phyloP scores from a whole-genome alignment of 257 asterid species.

The Fraxinus anomala region DNA sequence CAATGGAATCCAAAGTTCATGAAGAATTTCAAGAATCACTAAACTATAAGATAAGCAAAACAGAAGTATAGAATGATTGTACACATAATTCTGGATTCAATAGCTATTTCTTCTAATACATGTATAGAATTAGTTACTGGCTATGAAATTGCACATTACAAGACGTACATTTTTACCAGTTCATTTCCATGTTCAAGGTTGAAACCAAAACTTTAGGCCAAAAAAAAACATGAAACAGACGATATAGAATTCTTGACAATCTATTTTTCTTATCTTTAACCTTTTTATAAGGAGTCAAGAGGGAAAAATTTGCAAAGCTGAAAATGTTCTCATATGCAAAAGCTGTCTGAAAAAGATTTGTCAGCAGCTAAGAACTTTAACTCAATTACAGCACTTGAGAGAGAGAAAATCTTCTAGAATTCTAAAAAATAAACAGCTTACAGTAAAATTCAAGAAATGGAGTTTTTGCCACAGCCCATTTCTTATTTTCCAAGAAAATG shows the following conservation, averaged over 20 bases:
- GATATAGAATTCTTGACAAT: neutral
- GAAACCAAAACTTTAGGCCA: neutral
- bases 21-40: neutral
- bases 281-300: too few relatives aligned
- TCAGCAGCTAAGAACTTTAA: neutral
- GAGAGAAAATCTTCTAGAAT: neutral
- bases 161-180: neutral
- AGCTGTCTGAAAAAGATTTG: too few relatives aligned
- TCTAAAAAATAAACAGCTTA: slow-evolving; percentile 1
- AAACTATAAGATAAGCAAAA: neutral
- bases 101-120: too few relatives aligned
- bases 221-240: neutral
- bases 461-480: slow-evolving; percentile 40
- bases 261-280: neutral
- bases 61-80: neutral
- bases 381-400: neutral
- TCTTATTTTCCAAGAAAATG: slow-evolving; percentile 23
- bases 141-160: too few relatives aligned
- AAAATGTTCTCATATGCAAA: too few relatives aligned
- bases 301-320: too few relatives aligned
- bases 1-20: too few relatives aligned
- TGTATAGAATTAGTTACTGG: too few relatives aligned
- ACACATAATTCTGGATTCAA: neutral
- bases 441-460: slow-evolving; percentile 38
- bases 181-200: neutral